Percentiles rank a stretch among this genome's conserved stretches.
These are phyloP conservation scores for Penicillium palitans DNA, from an alignment of 2,329 filamentous ascomycete genomes.

Conservation along the genomic window DNA sequence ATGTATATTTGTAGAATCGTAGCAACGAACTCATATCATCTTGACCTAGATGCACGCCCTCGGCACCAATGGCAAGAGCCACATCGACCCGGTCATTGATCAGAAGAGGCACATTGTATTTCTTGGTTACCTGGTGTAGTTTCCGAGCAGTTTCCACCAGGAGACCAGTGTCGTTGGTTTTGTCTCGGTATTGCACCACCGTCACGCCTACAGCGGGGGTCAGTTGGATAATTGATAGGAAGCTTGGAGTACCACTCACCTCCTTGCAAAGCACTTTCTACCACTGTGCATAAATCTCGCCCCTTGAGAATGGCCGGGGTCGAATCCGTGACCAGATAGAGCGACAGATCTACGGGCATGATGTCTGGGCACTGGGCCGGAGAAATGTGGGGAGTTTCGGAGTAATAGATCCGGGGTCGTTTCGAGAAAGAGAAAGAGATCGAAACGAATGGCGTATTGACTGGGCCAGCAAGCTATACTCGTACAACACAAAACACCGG, in stretches of 20 bases:
- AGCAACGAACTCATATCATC: slow-evolving; percentile 74
- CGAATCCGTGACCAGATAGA: slow-evolving; percentile 92
- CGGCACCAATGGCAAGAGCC: slow-evolving; percentile 77
- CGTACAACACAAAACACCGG: neutral
- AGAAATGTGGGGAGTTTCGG: neutral
- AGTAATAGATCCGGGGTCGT: neutral
- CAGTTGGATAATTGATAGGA: slow-evolving; percentile 24
- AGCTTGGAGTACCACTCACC: slow-evolving; percentile 48
- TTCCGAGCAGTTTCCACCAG: slow-evolving; percentile 69
- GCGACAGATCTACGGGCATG: slow-evolving; percentile 67
- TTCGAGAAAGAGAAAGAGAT: neutral
- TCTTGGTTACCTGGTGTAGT: slow-evolving; percentile 70
- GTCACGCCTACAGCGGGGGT: slow-evolving; percentile 58
- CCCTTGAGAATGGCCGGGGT: slow-evolving; percentile 78
- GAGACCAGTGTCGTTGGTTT: slow-evolving; percentile 70
- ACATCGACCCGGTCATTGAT: slow-evolving; percentile 95
- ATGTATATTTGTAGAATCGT: neutral
- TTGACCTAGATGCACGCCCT: slow-evolving; percentile 93
- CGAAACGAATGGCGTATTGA: neutral
- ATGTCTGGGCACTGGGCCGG: slow-evolving; percentile 17
- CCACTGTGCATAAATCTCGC: slow-evolving; percentile 69
- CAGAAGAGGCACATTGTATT: slow-evolving; percentile 72
- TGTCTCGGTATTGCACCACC: slow-evolving; percentile 88
- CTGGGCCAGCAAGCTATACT: neutral
- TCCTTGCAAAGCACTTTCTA: slow-evolving; percentile 72